A percentile compares a stretch with the other conserved stretches of the same genome.
phyloP scores from a whole-genome alignment of 306 rosid genomes.

The Rosa persica region DNA sequence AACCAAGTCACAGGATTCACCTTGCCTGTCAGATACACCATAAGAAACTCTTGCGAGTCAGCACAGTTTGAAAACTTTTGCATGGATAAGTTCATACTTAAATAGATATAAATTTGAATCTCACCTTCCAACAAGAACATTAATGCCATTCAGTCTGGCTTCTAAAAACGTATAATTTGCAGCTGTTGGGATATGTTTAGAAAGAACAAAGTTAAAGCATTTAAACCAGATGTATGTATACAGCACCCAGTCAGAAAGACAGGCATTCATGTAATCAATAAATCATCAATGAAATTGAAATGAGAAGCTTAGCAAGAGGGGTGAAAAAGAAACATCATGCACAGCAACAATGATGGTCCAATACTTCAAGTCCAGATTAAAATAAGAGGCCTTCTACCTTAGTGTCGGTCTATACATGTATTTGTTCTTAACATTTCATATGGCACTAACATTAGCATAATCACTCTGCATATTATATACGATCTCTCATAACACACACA shows the following conservation, averaged over 20 bases:
- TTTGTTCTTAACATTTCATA: not conserved
- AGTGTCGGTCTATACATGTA: not conserved
- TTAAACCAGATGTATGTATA: not conserved
- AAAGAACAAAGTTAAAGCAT: constrained; percentile 18
- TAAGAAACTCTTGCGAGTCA: constrained; percentile 28
- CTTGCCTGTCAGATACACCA: constrained; percentile 64
- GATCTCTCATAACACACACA: no score
- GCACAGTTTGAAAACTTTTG: constrained; percentile 27
- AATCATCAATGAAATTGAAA: not conserved
- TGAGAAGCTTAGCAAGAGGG: not conserved
- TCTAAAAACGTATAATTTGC: constrained; percentile 49
- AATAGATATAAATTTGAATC: not conserved
- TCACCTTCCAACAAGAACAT: constrained; percentile 88
- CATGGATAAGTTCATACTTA: not conserved
- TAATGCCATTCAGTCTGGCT: constrained; percentile 73
- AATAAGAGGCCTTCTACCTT: not conserved
- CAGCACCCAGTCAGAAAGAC: constrained; percentile 2
- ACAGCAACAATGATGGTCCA: not conserved
- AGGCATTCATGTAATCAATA: not conserved
- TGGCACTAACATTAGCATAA: not conserved
- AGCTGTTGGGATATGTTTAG: constrained; percentile 43
- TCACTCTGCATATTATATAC: not conserved
- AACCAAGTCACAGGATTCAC: constrained; percentile 79
- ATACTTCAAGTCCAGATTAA: not conserved
- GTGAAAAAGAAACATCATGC: not conserved